These are phyloP conservation scores for Epichloe uncinata DNA, from an alignment of 2,329 filamentous ascomycete species.

Conservation along the genomic window DNA sequence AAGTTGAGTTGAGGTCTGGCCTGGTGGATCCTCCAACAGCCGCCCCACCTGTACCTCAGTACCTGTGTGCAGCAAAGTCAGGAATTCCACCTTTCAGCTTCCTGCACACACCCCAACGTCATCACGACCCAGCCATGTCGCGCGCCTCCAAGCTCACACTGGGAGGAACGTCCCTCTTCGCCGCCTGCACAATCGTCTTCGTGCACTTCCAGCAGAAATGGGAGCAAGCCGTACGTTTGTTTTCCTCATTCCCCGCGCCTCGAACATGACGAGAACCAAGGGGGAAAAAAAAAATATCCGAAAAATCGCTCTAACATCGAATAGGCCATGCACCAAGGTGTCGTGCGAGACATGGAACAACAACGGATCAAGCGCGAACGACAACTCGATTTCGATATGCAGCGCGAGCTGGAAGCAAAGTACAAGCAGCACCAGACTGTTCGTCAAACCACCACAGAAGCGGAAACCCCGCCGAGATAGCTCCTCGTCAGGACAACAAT, in stretches of 20 bases:
- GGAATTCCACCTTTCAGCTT: no score
- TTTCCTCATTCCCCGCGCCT: neutral
- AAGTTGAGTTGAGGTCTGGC: neutral
- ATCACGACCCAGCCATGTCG: slow-evolving; percentile 51
- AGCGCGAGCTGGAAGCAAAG: slow-evolving; percentile 70
- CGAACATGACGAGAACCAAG: neutral
- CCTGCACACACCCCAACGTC: neutral
- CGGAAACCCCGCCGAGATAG: slow-evolving; percentile 13
- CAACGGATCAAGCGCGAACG: slow-evolving; percentile 82
- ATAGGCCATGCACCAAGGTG: slow-evolving; percentile 90
- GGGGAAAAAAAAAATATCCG: neutral
- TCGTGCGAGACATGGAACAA: slow-evolving; percentile 88
- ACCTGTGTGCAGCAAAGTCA: no score
- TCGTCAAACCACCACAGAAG: slow-evolving; percentile 23
- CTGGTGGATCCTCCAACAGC: neutral
- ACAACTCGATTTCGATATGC: slow-evolving; percentile 89
- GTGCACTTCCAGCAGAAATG: slow-evolving; percentile 82
- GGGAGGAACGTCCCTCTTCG: slow-evolving; percentile 60
- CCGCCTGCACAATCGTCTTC: slow-evolving; percentile 62
- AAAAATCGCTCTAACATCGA: neutral
- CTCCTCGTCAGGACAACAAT: neutral
- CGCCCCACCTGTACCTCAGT: no score
- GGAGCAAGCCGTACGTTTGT: slow-evolving; percentile 59
- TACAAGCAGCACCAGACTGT: slow-evolving; percentile 84
- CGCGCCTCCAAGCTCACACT: slow-evolving; percentile 80